phyloP scores from a whole-genome alignment of 129 eudicot species.

The Glebionis coronaria region DNA sequence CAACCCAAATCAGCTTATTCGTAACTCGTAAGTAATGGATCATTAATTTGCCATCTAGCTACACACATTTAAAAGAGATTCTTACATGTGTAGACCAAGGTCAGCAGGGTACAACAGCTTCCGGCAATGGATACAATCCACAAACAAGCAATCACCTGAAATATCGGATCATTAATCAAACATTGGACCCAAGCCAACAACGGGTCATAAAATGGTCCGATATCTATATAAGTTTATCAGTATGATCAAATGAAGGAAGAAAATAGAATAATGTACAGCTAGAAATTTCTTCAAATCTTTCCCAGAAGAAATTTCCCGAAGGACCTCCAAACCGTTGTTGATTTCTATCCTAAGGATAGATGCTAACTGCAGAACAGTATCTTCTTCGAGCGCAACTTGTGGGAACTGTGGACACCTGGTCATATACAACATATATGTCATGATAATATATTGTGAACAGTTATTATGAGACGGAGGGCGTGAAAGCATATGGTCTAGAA shows the following conservation, averaged over 20 bases:
- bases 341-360: constrained; percentile 57
- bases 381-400: constrained; percentile 65
- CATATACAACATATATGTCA: not conserved
- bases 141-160: constrained; percentile 72
- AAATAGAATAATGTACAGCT: constrained; percentile 40
- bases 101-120: constrained; percentile 59
- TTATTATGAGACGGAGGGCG: not conserved
- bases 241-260: not conserved
- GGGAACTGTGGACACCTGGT: constrained; percentile 82
- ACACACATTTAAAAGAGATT: not conserved
- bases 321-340: constrained; percentile 55
- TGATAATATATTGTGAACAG: not conserved
- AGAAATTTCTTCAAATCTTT: constrained; percentile 80
- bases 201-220: not conserved
- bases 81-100: constrained; percentile 70
- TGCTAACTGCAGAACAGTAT: constrained; percentile 52
- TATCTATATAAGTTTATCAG: not conserved
- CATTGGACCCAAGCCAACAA: not conserved
- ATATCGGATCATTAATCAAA: constrained; percentile 5
- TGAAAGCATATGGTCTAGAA: not conserved
- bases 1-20: not conserved
- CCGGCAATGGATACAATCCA: constrained; percentile 78
- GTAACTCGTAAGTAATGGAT: not conserved
- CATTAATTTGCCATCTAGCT: not conserved
- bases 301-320: constrained; percentile 78